These are phyloP conservation scores for Zalaria sp. DNA, from an alignment of 2,329 filamentous ascomycete species.

Conservation along the genomic window DNA sequence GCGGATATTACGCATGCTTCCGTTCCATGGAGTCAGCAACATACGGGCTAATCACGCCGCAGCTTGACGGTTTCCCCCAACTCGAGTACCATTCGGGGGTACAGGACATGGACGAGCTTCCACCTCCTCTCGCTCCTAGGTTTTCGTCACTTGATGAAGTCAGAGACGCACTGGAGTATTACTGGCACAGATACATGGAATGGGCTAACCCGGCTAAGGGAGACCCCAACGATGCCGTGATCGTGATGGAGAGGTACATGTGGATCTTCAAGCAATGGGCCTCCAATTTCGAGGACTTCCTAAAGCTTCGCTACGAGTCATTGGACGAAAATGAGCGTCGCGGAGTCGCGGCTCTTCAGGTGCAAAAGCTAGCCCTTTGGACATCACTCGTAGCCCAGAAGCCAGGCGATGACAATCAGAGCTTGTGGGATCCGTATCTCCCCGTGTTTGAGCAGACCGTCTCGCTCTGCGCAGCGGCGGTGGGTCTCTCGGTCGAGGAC, in stretches of 20 bases:
- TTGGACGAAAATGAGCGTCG: neutral
- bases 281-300: neutral
- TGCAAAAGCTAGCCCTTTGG: neutral
- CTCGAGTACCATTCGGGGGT: neutral
- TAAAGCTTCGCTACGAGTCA: neutral
- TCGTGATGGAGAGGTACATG: neutral
- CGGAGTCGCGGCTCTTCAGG: neutral
- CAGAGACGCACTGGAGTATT: neutral
- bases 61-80: neutral
- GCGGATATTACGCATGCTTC: neutral
- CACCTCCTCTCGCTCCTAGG: neutral
- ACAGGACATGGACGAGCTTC: neutral
- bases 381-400: neutral
- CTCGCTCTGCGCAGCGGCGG: neutral
- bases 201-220: neutral
- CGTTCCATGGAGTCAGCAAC: neutral
- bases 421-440: neutral
- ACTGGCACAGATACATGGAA: neutral
- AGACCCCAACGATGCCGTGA: neutral
- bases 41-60: neutral
- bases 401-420: neutral
- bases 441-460: neutral
- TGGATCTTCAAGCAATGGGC: neutral
- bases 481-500: neutral
- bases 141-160: neutral